phyloP scores from a whole-genome alignment of 2,329 filamentous ascomycete species.

The Cucurbitaria berberidis region DNA sequence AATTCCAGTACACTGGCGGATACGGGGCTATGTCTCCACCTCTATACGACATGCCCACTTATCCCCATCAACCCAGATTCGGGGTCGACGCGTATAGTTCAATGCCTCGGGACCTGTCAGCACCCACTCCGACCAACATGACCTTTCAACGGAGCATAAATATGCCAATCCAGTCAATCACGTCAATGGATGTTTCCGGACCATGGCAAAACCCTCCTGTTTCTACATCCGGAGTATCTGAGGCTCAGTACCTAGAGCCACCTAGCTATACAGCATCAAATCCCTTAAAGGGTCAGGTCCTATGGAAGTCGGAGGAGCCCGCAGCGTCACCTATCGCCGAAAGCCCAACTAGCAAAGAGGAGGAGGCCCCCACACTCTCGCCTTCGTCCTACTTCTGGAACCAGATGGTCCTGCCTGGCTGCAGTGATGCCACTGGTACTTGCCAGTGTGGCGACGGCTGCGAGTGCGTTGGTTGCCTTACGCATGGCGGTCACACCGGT shows the following conservation, averaged over 20 bases:
- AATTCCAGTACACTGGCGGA: constrained; percentile 44
- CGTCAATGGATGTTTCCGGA: constrained; percentile 18
- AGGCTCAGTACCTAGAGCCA: constrained; percentile 22
- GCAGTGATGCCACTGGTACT: constrained; percentile 57
- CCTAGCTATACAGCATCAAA: constrained; percentile 12
- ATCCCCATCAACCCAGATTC: constrained; percentile 42
- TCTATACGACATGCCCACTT: constrained; percentile 44
- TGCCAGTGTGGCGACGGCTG: constrained; percentile 61
- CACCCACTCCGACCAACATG: constrained; percentile 25
- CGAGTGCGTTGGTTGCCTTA: constrained; percentile 59
- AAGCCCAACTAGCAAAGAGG: constrained; percentile 37
- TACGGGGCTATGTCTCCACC: constrained; percentile 40
- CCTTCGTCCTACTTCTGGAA: constrained; percentile 49
- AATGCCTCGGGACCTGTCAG: constrained; percentile 24
- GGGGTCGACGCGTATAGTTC: constrained; percentile 32
- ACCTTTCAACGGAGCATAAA: constrained; percentile 29
- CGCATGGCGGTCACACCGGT: constrained; percentile 58
- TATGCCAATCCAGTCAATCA: constrained; percentile 23
- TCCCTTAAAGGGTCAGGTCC: constrained; percentile 10
- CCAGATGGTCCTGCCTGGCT: constrained; percentile 48
- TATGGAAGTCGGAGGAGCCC: constrained; percentile 22
- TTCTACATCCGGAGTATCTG: constrained; percentile 16
- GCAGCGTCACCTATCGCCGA: constrained; percentile 26
- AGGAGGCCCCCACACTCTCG: constrained; percentile 44
- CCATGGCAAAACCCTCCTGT: constrained; percentile 34